Evolutionary conservation across 768 basidiomycete genomes (phyloP), one percentile per base, ranked within the genome.

Genomic region (Mycena haematopus): DNA sequence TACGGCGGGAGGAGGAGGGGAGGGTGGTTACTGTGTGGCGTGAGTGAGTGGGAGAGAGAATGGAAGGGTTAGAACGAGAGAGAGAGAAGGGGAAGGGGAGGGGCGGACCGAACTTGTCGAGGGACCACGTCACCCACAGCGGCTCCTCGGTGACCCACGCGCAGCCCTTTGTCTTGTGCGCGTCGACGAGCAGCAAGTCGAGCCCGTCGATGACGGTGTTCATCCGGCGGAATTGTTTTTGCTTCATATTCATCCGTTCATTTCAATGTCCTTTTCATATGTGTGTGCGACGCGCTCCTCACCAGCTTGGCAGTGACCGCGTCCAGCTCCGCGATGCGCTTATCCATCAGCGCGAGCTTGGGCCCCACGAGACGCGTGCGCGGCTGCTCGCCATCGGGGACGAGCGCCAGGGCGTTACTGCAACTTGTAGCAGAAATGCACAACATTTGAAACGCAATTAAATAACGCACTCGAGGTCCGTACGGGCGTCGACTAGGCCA

Each of bases 101-200:
- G 22, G 21, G 9, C 44, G 44, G 62, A 90, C 92, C 90, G 59
- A 94, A 92, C 73, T 84, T 89, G 67, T 90, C 88, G 27, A 93
- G 75, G 0, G 92, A 79, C 92, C 92, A 94, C 13, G 92, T 92
- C 25, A 84, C 76, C 92, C 92, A 94, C 46, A 94, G 77, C 0
- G 90, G 87, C 62, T 93, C 90, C 65, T 84, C 78, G 14, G 82
- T 80, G 2, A 85, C 87, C 88, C 90, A 93, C 63, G 80, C 76
- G 77, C 84, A 87, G 0, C 92, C 91, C 72, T 90, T 92, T 17
- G 77, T 74, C 72, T 83, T 90, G 69, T 86, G 82, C 2, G 91
- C 90, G 45, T 94, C 92, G 29, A 83, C 76, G 14, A 92, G 74
- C 2, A 92, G 71, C 3, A 73, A 69, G 62, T 94, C 92, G 56